Evolutionary conservation across 345 rosid genomes (phyloP), one percentile per base, ranked within the genome.

Genomic region (Heritiera fomes): DNA sequence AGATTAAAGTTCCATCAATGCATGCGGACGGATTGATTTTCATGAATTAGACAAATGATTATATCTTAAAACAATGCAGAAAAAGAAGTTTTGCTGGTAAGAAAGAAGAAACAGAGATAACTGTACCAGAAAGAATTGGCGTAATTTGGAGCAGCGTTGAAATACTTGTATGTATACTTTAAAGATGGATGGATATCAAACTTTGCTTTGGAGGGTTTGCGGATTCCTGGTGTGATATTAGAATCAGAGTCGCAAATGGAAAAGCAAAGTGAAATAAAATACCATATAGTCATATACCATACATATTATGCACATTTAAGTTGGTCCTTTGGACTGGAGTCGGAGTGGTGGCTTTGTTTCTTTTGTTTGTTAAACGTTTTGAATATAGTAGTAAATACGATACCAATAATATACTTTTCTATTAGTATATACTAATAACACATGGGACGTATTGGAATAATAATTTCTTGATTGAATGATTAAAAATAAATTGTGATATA

Each of bases 61-160:
- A 60, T 9, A 49, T 30, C 17, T 52, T 17, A 17, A 58, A 23
- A 23, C 17, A 30, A 52, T 17, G 61, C 75, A 52, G 75, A 52
- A 18, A 52, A 71, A 34, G 61, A 71, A 71, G 46, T 52, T 50
- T 32, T 71, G 75, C 60, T 71, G 75, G 75, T 71, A 41, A 30
- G 49, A 69, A 40, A 14, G 28, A 64, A 15, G 55, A n/a, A 67
- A 55, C 4, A 2, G 58, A 49, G 23, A 30, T 50, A 4, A 30
- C 5, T 32, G 45, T 32, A 30, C 43, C 45, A 4, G 32, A 50
- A 50, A 71, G 32, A 45, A 46, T 20, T 5, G 55, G 49, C 8
- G 6, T 6, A 11, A 13, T 69, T 28, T 28, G n/a, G 62, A 30
- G 38, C 11, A 18, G 46, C 23, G 5, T 52, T 71, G 15, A 17